phyloP scores from a whole-genome alignment of 1,139 yeast species.

The Taiozyma sp. region DNA sequence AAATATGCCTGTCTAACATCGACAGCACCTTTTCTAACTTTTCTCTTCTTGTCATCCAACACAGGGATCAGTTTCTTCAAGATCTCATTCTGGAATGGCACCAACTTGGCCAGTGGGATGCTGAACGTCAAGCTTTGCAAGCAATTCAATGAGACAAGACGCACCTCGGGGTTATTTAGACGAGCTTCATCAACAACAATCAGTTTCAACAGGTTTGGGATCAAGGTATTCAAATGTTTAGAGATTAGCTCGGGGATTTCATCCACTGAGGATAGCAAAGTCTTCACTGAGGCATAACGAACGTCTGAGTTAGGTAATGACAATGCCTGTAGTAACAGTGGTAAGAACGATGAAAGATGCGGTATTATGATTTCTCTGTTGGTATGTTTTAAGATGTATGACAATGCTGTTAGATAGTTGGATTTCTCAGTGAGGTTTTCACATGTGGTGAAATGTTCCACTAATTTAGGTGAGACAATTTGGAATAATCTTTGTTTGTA shows the following conservation, averaged over 20 bases:
- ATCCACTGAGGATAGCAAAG: conserved; percentile 45
- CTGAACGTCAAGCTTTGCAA: conserved; percentile 38
- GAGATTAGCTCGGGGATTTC: conserved; percentile 47
- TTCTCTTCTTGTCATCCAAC: conserved; percentile 71
- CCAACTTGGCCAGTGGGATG: conserved; percentile 36
- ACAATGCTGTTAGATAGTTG: conserved; percentile 57
- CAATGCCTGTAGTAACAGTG: conserved; percentile 66
- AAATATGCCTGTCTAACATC: conserved; percentile 73
- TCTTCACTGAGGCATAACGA: conserved; percentile 52
- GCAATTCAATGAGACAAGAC: conserved; percentile 53
- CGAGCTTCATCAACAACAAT: conserved; percentile 22
- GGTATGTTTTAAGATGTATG: conserved; percentile 61
- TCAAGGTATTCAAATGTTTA: conserved; percentile 47
- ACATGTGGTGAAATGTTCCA: conserved; percentile 31
- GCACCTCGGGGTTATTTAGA: conserved; percentile 38
- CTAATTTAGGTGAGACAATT: conserved; percentile 43
- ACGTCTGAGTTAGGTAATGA: conserved; percentile 38
- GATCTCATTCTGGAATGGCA: conserved; percentile 47
- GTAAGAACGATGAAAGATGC: conserved; percentile 58
- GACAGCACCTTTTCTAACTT: conserved; percentile 68
- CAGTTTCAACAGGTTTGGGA: conserved; percentile 43
- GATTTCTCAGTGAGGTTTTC: conserved; percentile 29
- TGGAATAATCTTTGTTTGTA: conserved; percentile 78
- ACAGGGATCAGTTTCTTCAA: conserved; percentile 43
- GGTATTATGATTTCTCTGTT: conserved; percentile 55